These are phyloP conservation scores for Iris macrosiphon DNA, from an alignment of 106 monocot species.

Conservation along the genomic window DNA sequence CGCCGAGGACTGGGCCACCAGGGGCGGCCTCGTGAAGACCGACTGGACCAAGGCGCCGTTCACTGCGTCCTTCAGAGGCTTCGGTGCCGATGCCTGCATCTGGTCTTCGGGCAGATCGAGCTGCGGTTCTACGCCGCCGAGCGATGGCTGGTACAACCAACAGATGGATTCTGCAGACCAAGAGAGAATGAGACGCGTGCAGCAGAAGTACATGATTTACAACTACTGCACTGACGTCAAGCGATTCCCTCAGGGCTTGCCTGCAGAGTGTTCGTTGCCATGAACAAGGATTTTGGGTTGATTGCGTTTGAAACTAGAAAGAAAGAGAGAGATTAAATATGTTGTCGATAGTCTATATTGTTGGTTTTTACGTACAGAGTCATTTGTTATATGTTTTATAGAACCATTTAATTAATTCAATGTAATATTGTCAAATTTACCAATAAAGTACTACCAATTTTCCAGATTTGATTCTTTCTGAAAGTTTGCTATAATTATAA, in stretches of 20 bases:
- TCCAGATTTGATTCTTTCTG: too few species aligned
- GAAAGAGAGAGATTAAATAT: too few species aligned
- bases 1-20: conserved; percentile 36
- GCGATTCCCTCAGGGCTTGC: conserved; percentile 6
- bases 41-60: conserved; percentile 51
- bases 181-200: conserved; percentile 4
- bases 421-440: too few species aligned
- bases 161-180: background rate
- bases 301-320: too few species aligned
- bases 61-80: conserved; percentile 25
- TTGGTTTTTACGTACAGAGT: too few species aligned
- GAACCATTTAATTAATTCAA: too few species aligned
- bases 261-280: background rate
- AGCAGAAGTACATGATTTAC: conserved; percentile 17
- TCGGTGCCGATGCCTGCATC: conserved; percentile 28
- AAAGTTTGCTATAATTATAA: too few species aligned
- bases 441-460: too few species aligned
- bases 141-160: conserved; percentile 4
- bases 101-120: conserved; percentile 2
- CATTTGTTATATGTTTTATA: too few species aligned
- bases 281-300: too few species aligned
- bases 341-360: too few species aligned
- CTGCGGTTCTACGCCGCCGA: background rate
- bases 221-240: conserved; percentile 12
- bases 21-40: conserved; percentile 50